Evolutionary conservation across 2,329 filamentous ascomycete genomes (phyloP).

Genomic region (Trichophyton equinum): DNA sequence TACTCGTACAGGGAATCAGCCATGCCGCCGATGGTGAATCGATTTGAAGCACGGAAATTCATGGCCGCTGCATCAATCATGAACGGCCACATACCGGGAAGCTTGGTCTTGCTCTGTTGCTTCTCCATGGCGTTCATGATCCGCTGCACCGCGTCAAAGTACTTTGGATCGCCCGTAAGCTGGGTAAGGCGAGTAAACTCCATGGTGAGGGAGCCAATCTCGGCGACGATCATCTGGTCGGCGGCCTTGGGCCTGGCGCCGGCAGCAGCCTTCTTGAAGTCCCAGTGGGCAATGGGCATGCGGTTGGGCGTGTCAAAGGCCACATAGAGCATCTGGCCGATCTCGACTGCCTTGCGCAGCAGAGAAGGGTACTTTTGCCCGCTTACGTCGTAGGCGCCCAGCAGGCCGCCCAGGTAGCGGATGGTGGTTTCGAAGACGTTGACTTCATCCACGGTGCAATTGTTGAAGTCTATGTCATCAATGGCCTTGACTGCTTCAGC

Average conservation of each 20-base stretch:
- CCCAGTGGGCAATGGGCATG: constrained; percentile 17
- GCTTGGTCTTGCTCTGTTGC: constrained; percentile 24
- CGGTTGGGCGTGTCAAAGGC: constrained; percentile 25
- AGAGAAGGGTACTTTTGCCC: constrained; percentile 30
- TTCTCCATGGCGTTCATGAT: constrained; percentile 24
- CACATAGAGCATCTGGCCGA: constrained; percentile 43
- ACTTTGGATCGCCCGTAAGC: constrained; percentile 26
- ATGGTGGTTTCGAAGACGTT: constrained; percentile 43
- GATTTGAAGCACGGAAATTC: constrained; percentile 17
- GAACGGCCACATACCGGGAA: constrained; percentile 31
- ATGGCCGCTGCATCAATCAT: constrained; percentile 20
- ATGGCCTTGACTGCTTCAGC: constrained; percentile 40
- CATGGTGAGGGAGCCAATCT: constrained; percentile 28
- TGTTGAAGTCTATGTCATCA: constrained; percentile 43
- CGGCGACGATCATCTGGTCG: constrained; percentile 20
- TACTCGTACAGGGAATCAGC: constrained; percentile 48
- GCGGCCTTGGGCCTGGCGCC: constrained; percentile 18
- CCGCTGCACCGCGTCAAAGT: constrained; percentile 27
- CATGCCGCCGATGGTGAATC: constrained; percentile 45
- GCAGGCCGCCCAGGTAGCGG: constrained; percentile 41
- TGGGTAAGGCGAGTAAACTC: constrained; percentile 34
- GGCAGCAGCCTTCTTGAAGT: constrained; percentile 17
- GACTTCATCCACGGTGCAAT: constrained; percentile 18
- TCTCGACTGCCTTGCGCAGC: constrained; percentile 40
- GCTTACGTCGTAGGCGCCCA: constrained; percentile 43